Evolutionary conservation across 345 rosid genomes (phyloP).

Genomic region (Punica granatum): DNA sequence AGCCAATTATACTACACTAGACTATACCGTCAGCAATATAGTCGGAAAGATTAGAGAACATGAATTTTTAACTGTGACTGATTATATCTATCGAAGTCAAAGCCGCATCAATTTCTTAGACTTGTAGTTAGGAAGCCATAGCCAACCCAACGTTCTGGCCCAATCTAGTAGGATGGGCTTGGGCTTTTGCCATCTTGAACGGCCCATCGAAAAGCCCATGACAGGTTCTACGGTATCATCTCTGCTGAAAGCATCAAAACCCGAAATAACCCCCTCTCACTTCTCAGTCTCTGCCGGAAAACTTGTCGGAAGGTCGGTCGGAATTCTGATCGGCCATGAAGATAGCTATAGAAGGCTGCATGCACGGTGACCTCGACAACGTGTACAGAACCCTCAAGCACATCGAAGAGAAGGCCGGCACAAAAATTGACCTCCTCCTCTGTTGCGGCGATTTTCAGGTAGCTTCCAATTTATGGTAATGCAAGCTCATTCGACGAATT

Average conservation of each 20-base stretch:
- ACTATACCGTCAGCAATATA: too few relatives aligned
- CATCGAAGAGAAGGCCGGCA: constrained; percentile 41
- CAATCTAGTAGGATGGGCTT: too few relatives aligned
- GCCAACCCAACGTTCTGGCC: too few relatives aligned
- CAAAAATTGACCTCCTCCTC: constrained; percentile 85
- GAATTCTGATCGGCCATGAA: constrained; percentile 32
- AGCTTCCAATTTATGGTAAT: neutral
- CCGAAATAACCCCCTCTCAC: neutral
- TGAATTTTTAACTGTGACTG: too few relatives aligned
- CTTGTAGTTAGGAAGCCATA: too few relatives aligned
- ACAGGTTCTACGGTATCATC: too few relatives aligned
- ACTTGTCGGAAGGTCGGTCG: neutral
- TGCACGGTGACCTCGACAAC: constrained; percentile 91
- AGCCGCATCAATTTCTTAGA: too few relatives aligned
- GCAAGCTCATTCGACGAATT: neutral
- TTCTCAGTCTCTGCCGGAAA: neutral
- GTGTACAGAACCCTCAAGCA: constrained; percentile 62
- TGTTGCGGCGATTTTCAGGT: constrained; percentile 98
- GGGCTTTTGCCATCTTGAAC: neutral
- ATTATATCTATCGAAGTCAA: too few relatives aligned
- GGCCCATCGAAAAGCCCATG: too few relatives aligned
- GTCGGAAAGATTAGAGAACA: too few relatives aligned
- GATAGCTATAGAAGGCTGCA: constrained; percentile 96
- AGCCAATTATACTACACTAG: too few relatives aligned
- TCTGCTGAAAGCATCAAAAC: neutral